Conservation (phyloP, 2,329 filamentous ascomycete species). For the Fusarium incarnatum region DNA sequence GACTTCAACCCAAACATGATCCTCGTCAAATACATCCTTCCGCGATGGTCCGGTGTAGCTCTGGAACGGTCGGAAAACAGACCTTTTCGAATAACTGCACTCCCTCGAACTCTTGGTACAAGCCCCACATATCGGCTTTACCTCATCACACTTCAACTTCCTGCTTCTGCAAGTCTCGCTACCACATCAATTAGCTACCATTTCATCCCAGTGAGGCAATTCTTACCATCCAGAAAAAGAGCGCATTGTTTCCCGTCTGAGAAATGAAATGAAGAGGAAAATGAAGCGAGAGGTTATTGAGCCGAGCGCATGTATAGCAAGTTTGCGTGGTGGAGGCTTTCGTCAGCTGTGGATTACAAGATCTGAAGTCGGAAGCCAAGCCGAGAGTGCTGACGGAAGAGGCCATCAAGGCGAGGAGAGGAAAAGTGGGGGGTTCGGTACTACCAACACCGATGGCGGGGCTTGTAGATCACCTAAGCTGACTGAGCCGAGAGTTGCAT, state of each 20-base stretch:
- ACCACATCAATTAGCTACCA: not conserved
- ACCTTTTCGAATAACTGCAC: constrained; percentile 34
- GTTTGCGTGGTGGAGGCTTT: not conserved
- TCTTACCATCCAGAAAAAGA: constrained; percentile 42
- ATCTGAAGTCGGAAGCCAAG: not conserved
- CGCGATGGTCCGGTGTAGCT: not conserved
- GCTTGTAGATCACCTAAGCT: not conserved
- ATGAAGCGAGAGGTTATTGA: not conserved
- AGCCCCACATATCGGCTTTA: constrained; percentile 36
- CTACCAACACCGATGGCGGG: not conserved
- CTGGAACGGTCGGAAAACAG: constrained; percentile 35
- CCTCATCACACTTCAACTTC: constrained; percentile 47
- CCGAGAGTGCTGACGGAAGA: not conserved
- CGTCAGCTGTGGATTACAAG: not conserved
- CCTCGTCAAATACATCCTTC: constrained; percentile 5
- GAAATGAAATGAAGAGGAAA: fast-evolving
- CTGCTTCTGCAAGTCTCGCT: constrained; percentile 41
- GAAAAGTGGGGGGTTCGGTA: constrained; percentile 28
- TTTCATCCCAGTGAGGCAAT: fast-evolving
- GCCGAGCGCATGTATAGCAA: not conserved
- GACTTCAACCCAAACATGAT: constrained; percentile 37
- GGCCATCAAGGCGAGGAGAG: constrained; percentile 33
- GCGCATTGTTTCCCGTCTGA: constrained; percentile 21
- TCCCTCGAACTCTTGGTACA: constrained; percentile 33
- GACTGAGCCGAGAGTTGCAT: not conserved